Base-by-base conservation (phyloP, 306 rosid genomes). In the Lathyrus tuberosus region DNA sequence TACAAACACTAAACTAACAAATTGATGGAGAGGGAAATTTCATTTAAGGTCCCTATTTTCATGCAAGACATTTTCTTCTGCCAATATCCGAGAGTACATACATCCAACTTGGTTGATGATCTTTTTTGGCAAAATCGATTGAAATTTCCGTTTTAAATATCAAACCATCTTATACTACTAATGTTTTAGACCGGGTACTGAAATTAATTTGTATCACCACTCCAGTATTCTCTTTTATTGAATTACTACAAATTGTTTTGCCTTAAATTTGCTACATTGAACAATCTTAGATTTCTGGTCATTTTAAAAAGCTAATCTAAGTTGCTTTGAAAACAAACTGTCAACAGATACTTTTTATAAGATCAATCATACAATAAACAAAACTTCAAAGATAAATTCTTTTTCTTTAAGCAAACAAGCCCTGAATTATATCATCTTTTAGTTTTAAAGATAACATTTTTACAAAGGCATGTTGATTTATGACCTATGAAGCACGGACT, bases 1-100 rank as follows among this genome's bases (percentile, higher is more conserved):
- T 74, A 85, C 71, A 67, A 53, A 20, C 76, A 58, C 16, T 47
- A 70, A 46, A 75, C 8, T 20, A 43, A 76, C 33, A 51, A 57
- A 56, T 43, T 44, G 18, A 49, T 46, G 14, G 17, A 63, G 69
- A 6, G 37, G 30, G 70, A 69, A 62, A 8, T 24, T 54, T 65
- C 26, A 38, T 38, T 47, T 5, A 61, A 41, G 62, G 18, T 62
- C 71, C 66, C 47, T 22, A 48, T 15, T 56, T 42, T 33, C 44
- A 56, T 46, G n/a, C 33, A 44, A 52, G 48, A 24, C 62, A 56
- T 56, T 56, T 26, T 38, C 24, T 4, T 14, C 51, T 62, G 44
- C 28, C 53, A 26, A 62, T 37, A 46, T 63, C 51, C 18, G 33
- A 54, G 56, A 5, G 20, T 9, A 40, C 16, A 9, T 28, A 40